Base-by-base conservation (phyloP, 2,329 filamentous ascomycete genomes). In the Colletotrichum sidae region DNA sequence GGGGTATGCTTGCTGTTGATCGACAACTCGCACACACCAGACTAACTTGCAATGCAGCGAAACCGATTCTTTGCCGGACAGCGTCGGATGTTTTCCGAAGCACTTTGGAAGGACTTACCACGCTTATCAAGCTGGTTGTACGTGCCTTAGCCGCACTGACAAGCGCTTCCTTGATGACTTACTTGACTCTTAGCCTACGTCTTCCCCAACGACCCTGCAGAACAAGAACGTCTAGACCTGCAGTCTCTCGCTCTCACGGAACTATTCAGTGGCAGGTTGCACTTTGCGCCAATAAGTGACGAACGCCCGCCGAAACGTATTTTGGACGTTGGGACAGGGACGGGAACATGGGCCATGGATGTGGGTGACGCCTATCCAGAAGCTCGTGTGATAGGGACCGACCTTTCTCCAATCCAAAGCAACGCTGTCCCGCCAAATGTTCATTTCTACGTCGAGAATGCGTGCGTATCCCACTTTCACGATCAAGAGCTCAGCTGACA, bases 381-480 rank as follows among this genome's bases (percentile, higher is more conserved):
- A 4, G 79, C 89, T 10, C 76, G 83, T 66, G 81, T 92, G 37
- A 83, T 84, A 53, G 90, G 88, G 38, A 90, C 86, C 8, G 90
- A 92, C 70, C 80, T 92, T 6, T 91, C 88, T 1, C 88, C 89
- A 2, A 88, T 91, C 34, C 90, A 92, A 71, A 88, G 89, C 2
- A 78, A 79, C 5, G 81, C 85, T 52, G 89, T 93, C 1, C 91
- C 92, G 0, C 84, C 86, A 15, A 94, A 94, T 68, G 89, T 93
- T 12, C 86, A 88, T 67, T 94, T 94, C 69, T 88, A 88, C 66
- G 84, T 94, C 50, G 90, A 93, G 72, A 91, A 94, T 71, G 78
- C 77, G 75, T 78, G 72, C 70, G 77, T 74, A 41, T 12, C 4
- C 8, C 11, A 11, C 3, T 15, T 6, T 2, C 17, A 25, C 34